Percentiles rank a stretch among this genome's conserved stretches.
phyloP scores from a whole-genome alignment of 345 rosid species.

The Hirschfeldia incana region DNA sequence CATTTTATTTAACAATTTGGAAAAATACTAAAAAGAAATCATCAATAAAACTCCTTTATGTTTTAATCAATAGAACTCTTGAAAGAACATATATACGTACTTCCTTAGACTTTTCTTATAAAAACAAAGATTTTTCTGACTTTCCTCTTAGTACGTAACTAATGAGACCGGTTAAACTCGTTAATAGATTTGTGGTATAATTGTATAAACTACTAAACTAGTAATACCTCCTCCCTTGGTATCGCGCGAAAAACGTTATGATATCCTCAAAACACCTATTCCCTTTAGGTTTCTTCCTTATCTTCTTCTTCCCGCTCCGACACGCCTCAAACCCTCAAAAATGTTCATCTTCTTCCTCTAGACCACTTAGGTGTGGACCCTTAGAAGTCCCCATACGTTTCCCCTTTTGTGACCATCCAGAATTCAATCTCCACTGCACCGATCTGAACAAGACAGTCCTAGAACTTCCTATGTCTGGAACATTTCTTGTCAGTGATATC shows the following conservation, averaged over 20 bases:
- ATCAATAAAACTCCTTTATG: background rate
- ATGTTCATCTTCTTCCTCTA: slow-evolving; percentile 41
- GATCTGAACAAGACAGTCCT: slow-evolving; percentile 37
- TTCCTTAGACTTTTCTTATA: background rate
- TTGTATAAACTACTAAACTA: too few relatives aligned
- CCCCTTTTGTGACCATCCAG: slow-evolving; percentile 68
- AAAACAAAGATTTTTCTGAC: background rate
- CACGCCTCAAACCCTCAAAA: slow-evolving; percentile 17
- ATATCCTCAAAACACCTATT: slow-evolving; percentile 25
- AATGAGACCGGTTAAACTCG: background rate
- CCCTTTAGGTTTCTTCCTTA: background rate
- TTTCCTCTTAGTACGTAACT: background rate
- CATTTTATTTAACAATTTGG: background rate
- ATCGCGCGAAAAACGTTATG: background rate
- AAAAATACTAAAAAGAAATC: background rate
- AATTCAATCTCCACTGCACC: slow-evolving; percentile 53
- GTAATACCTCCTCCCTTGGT: background rate
- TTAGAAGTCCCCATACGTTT: slow-evolving; percentile 44
- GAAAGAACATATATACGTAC: background rate
- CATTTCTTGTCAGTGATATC: slow-evolving; percentile 52
- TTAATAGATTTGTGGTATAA: background rate
- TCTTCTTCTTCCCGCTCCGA: slow-evolving; percentile 42
- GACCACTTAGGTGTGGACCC: slow-evolving; percentile 27
- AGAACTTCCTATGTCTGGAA: slow-evolving; percentile 54
- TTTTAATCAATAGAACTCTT: background rate